Percentiles rank a stretch among this genome's conserved stretches.
Conservation (phyloP, 2,329 filamentous ascomycete genomes). For the Phoma sp. region DNA sequence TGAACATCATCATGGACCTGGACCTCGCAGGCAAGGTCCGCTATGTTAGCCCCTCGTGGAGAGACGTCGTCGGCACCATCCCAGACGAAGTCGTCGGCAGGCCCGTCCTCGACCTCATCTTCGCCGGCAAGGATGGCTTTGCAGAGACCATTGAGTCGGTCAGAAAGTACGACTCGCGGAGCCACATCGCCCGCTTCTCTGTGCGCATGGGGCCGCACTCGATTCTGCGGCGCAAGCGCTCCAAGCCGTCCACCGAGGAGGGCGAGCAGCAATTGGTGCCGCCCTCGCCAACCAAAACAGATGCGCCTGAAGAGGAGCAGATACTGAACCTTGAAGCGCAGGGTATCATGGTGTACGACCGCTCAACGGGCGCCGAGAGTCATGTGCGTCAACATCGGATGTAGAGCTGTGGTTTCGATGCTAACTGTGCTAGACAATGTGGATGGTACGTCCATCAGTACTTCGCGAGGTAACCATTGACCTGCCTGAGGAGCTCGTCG, state of each 20-base stretch:
- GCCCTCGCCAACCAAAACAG: conserved; percentile 37
- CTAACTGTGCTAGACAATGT: conserved; percentile 80
- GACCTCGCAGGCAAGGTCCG: conserved; percentile 87
- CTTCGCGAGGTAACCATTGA: conserved; percentile 95
- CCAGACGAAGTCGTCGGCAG: conserved; percentile 75
- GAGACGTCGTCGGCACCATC: conserved; percentile 84
- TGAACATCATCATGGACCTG: conserved; percentile 95
- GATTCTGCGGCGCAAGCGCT: conserved; percentile 40
- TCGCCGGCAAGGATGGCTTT: conserved; percentile 82
- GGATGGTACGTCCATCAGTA: conserved; percentile 96
- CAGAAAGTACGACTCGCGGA: conserved; percentile 85
- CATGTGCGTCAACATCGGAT: conserved; percentile 68
- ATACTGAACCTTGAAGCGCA: conserved; percentile 88
- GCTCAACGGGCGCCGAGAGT: conserved; percentile 81
- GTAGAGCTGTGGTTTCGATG: not conserved
- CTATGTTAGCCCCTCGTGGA: conserved; percentile 97
- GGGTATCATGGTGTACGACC: conserved; percentile 97
- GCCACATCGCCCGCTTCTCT: conserved; percentile 68
- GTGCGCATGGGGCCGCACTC: conserved; percentile 46
- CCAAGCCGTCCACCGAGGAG: conserved; percentile 30
- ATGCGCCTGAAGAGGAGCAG: conserved; percentile 53
- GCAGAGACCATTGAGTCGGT: conserved; percentile 84
- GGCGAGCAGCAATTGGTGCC: conserved; percentile 38
- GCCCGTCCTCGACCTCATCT: conserved; percentile 78
- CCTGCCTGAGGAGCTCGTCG: conserved; percentile 84